Conservation (phyloP, 139 green algal genomes). For the Chlorella ohadii region DNA sequence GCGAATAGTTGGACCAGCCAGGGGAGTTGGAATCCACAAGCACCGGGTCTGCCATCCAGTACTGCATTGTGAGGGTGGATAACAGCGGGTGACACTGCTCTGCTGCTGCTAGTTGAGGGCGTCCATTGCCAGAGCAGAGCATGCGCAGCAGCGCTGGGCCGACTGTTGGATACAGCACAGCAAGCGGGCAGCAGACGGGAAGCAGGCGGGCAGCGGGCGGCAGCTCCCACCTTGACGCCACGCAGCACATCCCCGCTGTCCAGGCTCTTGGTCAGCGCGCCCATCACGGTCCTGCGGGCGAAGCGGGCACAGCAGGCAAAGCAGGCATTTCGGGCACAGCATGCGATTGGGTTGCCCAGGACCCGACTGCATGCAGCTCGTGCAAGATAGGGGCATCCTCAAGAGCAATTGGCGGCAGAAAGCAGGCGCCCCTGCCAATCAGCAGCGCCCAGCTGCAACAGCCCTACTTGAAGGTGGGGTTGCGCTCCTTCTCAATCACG, state of each 20-base stretch:
- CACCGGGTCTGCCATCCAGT: slow-evolving; percentile 43
- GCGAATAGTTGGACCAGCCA: slow-evolving; percentile 17
- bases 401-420: too few relatives aligned
- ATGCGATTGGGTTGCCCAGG: too few relatives aligned
- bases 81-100: too few relatives aligned
- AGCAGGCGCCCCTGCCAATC: too few relatives aligned
- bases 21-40: background rate
- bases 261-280: slow-evolving; percentile 5
- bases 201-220: too few relatives aligned
- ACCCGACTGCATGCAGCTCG: too few relatives aligned
- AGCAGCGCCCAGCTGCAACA: background rate
- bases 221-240: background rate
- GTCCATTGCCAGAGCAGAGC: too few relatives aligned
- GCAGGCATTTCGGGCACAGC: background rate
- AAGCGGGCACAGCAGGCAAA: background rate
- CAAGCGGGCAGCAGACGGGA: too few relatives aligned
- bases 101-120: too few relatives aligned
- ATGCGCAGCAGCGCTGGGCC: too few relatives aligned
- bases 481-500: slow-evolving; percentile 21
- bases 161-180: too few relatives aligned
- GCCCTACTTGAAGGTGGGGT: slow-evolving; percentile 21
- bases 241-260: slow-evolving; percentile 9
- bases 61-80: background rate
- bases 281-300: slow-evolving; percentile 18
- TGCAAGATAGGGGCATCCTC: too few relatives aligned